A percentile compares a stretch with the other conserved stretches of the same genome.
Evolutionary conservation across 495 filamentous ascomycete species (phyloP).

Genomic region (Saxophila tyrrhenica): DNA sequence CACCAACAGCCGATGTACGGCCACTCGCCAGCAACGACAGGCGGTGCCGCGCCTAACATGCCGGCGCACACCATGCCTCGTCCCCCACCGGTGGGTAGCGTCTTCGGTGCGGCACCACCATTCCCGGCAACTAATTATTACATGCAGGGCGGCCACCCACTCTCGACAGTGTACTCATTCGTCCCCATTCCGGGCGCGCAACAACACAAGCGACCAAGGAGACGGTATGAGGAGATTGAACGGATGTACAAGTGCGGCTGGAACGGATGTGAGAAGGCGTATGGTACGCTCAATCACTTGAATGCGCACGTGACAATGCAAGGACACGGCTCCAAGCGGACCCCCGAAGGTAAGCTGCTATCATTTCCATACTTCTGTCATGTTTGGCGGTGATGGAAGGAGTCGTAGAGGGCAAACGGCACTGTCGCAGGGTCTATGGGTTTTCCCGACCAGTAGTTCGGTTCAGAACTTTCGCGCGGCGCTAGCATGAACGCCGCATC

Average conservation of each 20-base stretch:
- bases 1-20: slow-evolving; percentile 47
- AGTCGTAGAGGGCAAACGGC: not conserved
- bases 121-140: slow-evolving; percentile 10
- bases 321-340: slow-evolving; percentile 81
- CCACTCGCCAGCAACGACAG: slow-evolving; percentile 44
- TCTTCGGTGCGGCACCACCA: not conserved
- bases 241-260: slow-evolving; percentile 99
- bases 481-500: slow-evolving; percentile 6
- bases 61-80: slow-evolving; percentile 27
- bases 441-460: slow-evolving; percentile 12
- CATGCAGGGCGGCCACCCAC: slow-evolving; percentile 37
- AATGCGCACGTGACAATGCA: slow-evolving; percentile 99
- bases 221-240: slow-evolving; percentile 97
- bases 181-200: slow-evolving; percentile 95
- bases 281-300: slow-evolving; percentile 90
- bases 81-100: slow-evolving; percentile 28
- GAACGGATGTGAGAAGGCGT: slow-evolving; percentile 96
- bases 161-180: slow-evolving; percentile 76
- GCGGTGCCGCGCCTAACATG: slow-evolving; percentile 26
- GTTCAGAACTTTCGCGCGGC: slow-evolving; percentile 2
- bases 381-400: too few species aligned
- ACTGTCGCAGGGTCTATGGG: not conserved
- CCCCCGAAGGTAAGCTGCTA: slow-evolving; percentile 74
- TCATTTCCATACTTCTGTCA: too few species aligned
- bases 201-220: slow-evolving; percentile 90